These are phyloP conservation scores for Eutypella sp. DNA, from an alignment of 2,329 filamentous ascomycete genomes.

Conservation along the genomic window DNA sequence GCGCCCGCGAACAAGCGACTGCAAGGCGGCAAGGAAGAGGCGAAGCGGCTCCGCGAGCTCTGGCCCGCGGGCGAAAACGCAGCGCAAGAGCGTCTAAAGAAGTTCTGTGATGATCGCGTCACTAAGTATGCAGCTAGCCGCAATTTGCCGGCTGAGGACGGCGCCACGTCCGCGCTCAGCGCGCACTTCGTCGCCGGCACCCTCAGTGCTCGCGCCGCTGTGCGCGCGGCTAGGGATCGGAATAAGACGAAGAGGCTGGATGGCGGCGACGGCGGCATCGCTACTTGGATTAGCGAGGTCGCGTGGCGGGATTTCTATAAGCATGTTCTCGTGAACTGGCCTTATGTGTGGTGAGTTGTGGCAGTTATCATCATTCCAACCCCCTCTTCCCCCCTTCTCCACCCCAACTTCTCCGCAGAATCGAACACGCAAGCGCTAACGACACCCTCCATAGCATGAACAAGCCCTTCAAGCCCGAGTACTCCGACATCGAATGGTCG, in stretches of 20 bases:
- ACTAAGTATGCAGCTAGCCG: constrained; percentile 57
- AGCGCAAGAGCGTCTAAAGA: constrained; percentile 56
- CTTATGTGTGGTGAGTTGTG: constrained; percentile 67
- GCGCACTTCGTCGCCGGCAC: constrained; percentile 66
- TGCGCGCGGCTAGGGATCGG: constrained; percentile 51
- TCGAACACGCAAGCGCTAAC: too few relatives aligned
- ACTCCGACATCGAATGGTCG: constrained; percentile 78
- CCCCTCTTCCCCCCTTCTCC: not conserved
- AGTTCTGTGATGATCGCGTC: constrained; percentile 63
- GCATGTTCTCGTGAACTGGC: constrained; percentile 80
- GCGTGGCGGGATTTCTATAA: constrained; percentile 88
- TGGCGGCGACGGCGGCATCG: constrained; percentile 59
- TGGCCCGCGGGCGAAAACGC: constrained; percentile 77
- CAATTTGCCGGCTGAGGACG: constrained; percentile 57
- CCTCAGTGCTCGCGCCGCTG: constrained; percentile 62
- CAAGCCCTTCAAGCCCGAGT: constrained; percentile 71
- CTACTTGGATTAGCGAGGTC: constrained; percentile 74
- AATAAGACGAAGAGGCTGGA: constrained; percentile 57
- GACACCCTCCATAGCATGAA: too few relatives aligned
- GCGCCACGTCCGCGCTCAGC: constrained; percentile 62
- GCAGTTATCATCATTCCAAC: not conserved
- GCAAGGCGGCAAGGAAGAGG: constrained; percentile 46
- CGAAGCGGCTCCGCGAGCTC: constrained; percentile 48
- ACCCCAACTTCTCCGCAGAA: too few relatives aligned
- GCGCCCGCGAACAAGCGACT: constrained; percentile 61